Percentiles rank a stretch among this genome's conserved stretches.
Evolutionary conservation across 83 land plant species (phyloP).

Genomic region (Diphasiastrum complanatum): DNA sequence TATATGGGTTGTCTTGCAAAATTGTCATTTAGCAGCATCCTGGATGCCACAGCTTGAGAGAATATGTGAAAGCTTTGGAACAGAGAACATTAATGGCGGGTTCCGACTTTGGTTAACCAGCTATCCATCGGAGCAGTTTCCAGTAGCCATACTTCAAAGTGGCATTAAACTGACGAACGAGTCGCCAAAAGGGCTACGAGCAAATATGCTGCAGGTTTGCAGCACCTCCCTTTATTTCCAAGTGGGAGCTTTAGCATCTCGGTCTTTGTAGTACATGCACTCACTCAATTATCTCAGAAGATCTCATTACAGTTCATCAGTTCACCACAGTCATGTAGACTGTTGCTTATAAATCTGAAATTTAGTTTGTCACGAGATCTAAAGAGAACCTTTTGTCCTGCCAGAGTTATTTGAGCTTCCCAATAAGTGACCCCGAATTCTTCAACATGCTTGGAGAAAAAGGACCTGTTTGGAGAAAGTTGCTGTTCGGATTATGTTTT

Average conservation of each 20-base stretch:
- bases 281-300: no score
- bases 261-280: no score
- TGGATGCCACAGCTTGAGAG: conserved; percentile 43
- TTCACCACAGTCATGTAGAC: no score
- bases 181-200: conserved; percentile 38
- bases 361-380: no score
- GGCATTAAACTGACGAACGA: conserved; percentile 45
- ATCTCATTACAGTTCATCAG: no score
- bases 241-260: not conserved
- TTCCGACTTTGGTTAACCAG: conserved; percentile 42
- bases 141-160: conserved; percentile 39
- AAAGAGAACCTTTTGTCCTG: not conserved
- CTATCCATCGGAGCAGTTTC: conserved; percentile 42
- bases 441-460: conserved; percentile 27
- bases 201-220: conserved; percentile 38
- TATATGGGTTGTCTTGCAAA: conserved; percentile 40
- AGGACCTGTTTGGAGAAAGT: conserved; percentile 33
- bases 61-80: conserved; percentile 25
- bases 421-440: conserved; percentile 36
- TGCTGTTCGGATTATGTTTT: conserved; percentile 41
- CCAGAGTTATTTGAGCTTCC: conserved; percentile 39
- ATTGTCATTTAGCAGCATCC: conserved; percentile 44
- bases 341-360: no score
- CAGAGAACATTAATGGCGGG: conserved; percentile 29
- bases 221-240: no score